Evolutionary conservation across 2,329 filamentous ascomycete genomes (phyloP), one percentile per base, ranked within the genome.

Genomic region (Claviceps cyperi): DNA sequence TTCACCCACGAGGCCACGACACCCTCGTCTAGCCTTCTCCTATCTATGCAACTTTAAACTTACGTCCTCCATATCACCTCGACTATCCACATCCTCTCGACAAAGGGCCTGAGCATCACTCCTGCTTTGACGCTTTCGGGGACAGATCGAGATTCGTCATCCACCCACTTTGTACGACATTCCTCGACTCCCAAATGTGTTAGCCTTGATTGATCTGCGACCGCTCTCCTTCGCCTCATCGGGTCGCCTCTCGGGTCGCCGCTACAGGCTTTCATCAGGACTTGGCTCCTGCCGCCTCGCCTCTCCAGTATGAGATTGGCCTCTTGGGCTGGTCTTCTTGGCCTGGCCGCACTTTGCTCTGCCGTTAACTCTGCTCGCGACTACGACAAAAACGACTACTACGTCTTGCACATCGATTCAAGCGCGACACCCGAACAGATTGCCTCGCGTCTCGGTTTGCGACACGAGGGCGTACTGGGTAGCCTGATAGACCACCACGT

Each of bases 341-440:
- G 75, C 65, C 66, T 80, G 46, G 68, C 74, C 53, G 67, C 66
- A 52, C 60, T 74, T 60, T 66, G 72, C 53, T 67, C 71, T 51
- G 70, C 74, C 32, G 64, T 72, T 44, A 64, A 79, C 43, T 70
- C 73, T 47, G 70, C 74, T 54, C 83, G 86, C 58, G 77, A 92
- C 62, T 86, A 94, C 72, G 77, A 84, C 47, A 74, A 77, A 39
- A 80, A 89, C 67, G 91, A 98, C 66, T 97, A 94, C 69, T 96
- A 97, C 65, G 89, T 94, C 55, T 74, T 98, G 45, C 86, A 96
- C 57, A 77, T 98, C 60, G 78, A 84, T 52, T 69, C 77, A 13
- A 72, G 76, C 38, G 73, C 77, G 6, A 74, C 80, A 14, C 88
- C 89, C 15, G 68, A 76, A 22, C 73, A 83, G 40, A 73, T 96